A percentile compares a stretch with the other conserved stretches of the same genome.
Conservation (phyloP, 495 filamentous ascomycete genomes). For the Apiosordaria backusii region DNA sequence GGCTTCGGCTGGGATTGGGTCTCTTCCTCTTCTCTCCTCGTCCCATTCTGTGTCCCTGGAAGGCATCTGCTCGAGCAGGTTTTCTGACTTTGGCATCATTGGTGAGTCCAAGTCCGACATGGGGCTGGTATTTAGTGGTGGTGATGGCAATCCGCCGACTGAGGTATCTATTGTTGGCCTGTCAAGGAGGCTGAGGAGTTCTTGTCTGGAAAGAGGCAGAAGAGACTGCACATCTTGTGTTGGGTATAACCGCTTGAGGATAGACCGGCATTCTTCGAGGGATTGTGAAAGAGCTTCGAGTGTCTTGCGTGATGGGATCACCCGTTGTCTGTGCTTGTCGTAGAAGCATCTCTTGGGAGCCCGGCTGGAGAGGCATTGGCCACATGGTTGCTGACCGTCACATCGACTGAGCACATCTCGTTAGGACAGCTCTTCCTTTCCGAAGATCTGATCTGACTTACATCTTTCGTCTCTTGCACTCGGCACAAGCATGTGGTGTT, state of each 20-base stretch:
- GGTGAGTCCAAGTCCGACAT: conserved; percentile 44
- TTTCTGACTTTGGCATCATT: conserved; percentile 41
- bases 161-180: conserved; percentile 39
- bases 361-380: conserved; percentile 55
- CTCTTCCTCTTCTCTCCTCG: conserved; percentile 52
- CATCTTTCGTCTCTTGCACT: conserved; percentile 59
- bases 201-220: conserved; percentile 48
- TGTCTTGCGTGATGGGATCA: conserved; percentile 57
- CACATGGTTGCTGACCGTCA: conserved; percentile 57
- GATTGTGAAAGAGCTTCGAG: conserved; percentile 56
- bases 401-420: conserved; percentile 40
- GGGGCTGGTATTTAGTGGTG: conserved; percentile 41
- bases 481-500: conserved; percentile 56
- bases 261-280: conserved; percentile 55
- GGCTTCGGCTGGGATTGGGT: conserved; percentile 62
- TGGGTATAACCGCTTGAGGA: conserved; percentile 53
- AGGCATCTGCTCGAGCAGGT: conserved; percentile 55
- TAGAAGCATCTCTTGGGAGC: conserved; percentile 58
- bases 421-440: conserved; percentile 23
- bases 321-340: conserved; percentile 57
- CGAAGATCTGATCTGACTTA: conserved; percentile 26
- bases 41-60: conserved; percentile 55
- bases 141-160: conserved; percentile 42
- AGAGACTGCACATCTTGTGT: conserved; percentile 50
- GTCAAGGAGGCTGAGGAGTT: conserved; percentile 51